A percentile compares a stretch with the other conserved stretches of the same genome.
Evolutionary conservation across 192 early-diverging fungal species (phyloP).

Genomic region (Umbelopsis isabellina): DNA sequence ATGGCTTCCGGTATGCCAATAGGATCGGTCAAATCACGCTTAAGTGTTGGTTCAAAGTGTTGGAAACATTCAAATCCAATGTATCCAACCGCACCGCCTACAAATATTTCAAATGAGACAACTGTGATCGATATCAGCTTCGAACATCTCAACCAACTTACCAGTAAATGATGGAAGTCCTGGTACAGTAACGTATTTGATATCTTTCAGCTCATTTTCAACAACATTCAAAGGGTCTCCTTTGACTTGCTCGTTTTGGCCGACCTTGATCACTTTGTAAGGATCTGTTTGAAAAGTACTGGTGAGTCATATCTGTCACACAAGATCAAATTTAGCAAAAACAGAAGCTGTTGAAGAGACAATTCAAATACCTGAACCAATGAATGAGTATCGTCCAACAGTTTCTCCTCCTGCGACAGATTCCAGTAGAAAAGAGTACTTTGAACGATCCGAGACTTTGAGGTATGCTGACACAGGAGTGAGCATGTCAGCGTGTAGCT

Average conservation of each 20-base stretch:
- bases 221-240: constrained; percentile 88
- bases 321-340: not conserved
- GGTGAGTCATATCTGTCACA: constrained; percentile 11
- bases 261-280: constrained; percentile 82
- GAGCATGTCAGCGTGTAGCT: constrained; percentile 88
- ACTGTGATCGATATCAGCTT: not conserved
- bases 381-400: constrained; percentile 94
- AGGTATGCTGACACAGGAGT: constrained; percentile 98
- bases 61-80: constrained; percentile 97
- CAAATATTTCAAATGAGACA: not conserved
- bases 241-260: constrained; percentile 64
- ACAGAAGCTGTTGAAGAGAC: no score
- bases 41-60: constrained; percentile 96
- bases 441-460: constrained; percentile 74
- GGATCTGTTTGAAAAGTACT: constrained; percentile 60
- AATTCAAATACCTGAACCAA: constrained; percentile 73
- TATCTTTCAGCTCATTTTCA: constrained; percentile 80
- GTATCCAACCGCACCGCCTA: constrained; percentile 96
- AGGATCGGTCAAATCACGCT: constrained; percentile 78
- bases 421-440: constrained; percentile 96
- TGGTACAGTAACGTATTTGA: constrained; percentile 79
- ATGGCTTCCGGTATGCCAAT: constrained; percentile 91
- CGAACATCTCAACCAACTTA: constrained; percentile 20
- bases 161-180: constrained; percentile 87
- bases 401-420: constrained; percentile 93